Conservation (phyloP, 768 basidiomycete species). For the Tubosaeta sp. region DNA sequence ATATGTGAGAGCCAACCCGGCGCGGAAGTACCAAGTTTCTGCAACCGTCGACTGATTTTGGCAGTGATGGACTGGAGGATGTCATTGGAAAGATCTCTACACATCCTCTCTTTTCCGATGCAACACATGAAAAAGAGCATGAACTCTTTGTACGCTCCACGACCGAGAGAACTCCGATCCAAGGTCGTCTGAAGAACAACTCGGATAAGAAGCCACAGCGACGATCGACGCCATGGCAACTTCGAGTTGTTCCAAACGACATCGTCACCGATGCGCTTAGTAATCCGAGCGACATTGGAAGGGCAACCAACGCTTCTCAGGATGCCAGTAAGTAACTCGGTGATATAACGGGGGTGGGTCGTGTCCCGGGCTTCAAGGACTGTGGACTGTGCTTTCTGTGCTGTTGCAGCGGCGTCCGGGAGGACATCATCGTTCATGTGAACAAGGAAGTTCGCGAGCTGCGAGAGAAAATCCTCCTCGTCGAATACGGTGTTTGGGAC, state of each 20-base stretch:
- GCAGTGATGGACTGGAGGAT: slow-evolving; percentile 34
- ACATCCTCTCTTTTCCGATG: slow-evolving; percentile 8
- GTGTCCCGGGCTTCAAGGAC: slow-evolving; percentile 39
- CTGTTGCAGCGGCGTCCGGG: slow-evolving; percentile 33
- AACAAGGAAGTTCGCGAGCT: slow-evolving; percentile 37
- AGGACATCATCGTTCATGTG: slow-evolving; percentile 31
- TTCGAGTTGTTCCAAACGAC: slow-evolving; percentile 37
- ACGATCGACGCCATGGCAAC: slow-evolving; percentile 47
- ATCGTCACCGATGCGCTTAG: slow-evolving; percentile 46
- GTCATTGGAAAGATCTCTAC: slow-evolving; percentile 23
- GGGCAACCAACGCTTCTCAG: slow-evolving; percentile 36
- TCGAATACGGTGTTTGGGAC: slow-evolving; percentile 29
- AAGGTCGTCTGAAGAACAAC: slow-evolving; percentile 42
- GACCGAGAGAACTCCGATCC: slow-evolving; percentile 9
- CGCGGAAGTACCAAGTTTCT: slow-evolving; percentile 30
- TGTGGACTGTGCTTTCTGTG: slow-evolving; percentile 34
- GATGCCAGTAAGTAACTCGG: slow-evolving; percentile 46
- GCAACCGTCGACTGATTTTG: slow-evolving; percentile 36
- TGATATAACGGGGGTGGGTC: slow-evolving; percentile 44
- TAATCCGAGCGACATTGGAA: slow-evolving; percentile 25
- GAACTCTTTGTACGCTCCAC: slow-evolving; percentile 30
- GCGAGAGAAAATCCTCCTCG: slow-evolving; percentile 27
- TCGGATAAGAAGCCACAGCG: slow-evolving; percentile 48
- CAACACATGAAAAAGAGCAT: slow-evolving; percentile 29
- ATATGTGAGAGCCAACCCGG: slow-evolving; percentile 15